Evolutionary conservation across 495 filamentous ascomycete genomes (phyloP).

Genomic region (Filosporella fistucella): DNA sequence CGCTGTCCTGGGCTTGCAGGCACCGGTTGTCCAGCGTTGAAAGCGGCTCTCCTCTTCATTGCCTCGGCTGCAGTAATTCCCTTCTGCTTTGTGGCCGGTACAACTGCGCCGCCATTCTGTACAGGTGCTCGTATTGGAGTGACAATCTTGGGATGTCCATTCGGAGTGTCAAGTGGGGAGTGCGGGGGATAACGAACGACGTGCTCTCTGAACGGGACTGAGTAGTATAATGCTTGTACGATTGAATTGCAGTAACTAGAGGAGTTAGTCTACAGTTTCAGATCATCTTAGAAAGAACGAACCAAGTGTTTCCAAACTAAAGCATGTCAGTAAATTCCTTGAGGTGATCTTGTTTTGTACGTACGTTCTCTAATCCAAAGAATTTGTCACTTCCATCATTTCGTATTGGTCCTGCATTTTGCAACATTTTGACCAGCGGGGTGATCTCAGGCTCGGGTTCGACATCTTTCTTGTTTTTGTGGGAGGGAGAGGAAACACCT

Average conservation of each 20-base stretch:
- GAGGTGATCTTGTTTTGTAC: slow-evolving; percentile 21
- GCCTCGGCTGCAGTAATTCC: slow-evolving; percentile 31
- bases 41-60: slow-evolving; percentile 38
- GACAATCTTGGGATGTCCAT: slow-evolving; percentile 37
- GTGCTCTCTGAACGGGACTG: slow-evolving; percentile 88
- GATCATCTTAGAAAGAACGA: neutral
- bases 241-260: slow-evolving; percentile 98
- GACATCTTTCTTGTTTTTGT: slow-evolving; percentile 22
- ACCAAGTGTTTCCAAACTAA: slow-evolving; percentile 98
- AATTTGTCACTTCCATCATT: slow-evolving; percentile 95
- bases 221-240: slow-evolving; percentile 94
- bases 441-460: slow-evolving; percentile 58
- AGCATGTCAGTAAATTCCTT: slow-evolving; percentile 20
- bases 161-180: slow-evolving; percentile 39
- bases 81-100: slow-evolving; percentile 42
- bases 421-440: slow-evolving; percentile 77
- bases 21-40: slow-evolving; percentile 34
- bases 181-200: slow-evolving; percentile 85
- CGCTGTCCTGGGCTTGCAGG: slow-evolving; percentile 32
- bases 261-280: slow-evolving; percentile 1
- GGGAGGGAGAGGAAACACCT: slow-evolving; percentile 14
- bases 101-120: slow-evolving; percentile 38
- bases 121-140: slow-evolving; percentile 30
- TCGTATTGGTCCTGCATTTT: slow-evolving; percentile 72
- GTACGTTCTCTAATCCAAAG: slow-evolving; percentile 96